These are phyloP conservation scores for Citrus glauca DNA, from an alignment of 345 rosid species.

Conservation along the genomic window DNA sequence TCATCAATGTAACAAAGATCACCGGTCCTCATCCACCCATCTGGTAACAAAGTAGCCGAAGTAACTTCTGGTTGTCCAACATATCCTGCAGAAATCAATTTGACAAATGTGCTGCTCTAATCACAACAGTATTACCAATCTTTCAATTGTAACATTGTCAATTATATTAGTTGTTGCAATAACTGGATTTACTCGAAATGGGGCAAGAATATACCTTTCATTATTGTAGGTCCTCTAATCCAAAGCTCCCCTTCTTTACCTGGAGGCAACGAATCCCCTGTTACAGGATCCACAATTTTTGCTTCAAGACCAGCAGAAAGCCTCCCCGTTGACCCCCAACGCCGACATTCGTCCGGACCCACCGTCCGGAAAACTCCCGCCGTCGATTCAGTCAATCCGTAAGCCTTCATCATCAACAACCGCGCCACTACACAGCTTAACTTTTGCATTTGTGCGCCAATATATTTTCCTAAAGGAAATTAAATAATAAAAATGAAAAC, in stretches of 20 bases:
- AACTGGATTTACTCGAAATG: not conserved
- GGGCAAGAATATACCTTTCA: conserved; percentile 21
- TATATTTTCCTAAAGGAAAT: not conserved
- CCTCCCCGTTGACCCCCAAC: conserved; percentile 18
- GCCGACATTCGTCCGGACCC: conserved; percentile 16
- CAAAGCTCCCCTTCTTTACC: conserved; percentile 32
- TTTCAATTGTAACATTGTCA: too few species aligned
- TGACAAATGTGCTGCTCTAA: too few species aligned
- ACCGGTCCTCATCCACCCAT: conserved; percentile 43
- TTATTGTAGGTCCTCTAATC: conserved; percentile 26
- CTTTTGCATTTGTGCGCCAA: not conserved
- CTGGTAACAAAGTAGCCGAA: conserved; percentile 10
- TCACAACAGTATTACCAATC: too few species aligned
- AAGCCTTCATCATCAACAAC: conserved; percentile 15
- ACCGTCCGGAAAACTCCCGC: conserved; percentile 1
- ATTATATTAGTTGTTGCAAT: too few species aligned
- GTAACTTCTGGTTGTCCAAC: conserved; percentile 26
- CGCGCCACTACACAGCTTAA: not conserved
- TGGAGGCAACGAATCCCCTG: conserved; percentile 13
- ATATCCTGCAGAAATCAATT: conserved; percentile 19
- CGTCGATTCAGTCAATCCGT: conserved; percentile 28
- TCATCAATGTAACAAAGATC: conserved; percentile 37
- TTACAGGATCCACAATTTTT: conserved; percentile 24
- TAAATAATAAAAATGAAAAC: not conserved
- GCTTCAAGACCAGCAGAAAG: conserved; percentile 16